Percentiles rank a stretch among this genome's conserved stretches.
phyloP scores from a whole-genome alignment of 192 early-diverging fungal genomes.

The Coemansia sp. region DNA sequence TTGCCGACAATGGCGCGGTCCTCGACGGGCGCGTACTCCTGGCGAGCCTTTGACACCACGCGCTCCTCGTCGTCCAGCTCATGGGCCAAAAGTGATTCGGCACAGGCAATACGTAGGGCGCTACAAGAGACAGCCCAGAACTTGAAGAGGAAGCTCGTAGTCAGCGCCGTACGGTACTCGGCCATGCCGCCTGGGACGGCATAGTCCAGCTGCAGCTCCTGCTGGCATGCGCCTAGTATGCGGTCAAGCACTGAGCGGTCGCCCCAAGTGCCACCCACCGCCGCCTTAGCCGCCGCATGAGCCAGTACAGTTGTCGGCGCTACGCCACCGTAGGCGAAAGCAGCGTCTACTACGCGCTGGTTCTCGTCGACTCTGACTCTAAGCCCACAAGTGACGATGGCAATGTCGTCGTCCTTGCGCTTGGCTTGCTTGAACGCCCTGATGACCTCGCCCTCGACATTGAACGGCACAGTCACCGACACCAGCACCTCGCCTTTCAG shows the following conservation, averaged over 20 bases:
- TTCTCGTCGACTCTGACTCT: constrained; percentile 57
- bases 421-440: constrained; percentile 86
- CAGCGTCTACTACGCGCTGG: constrained; percentile 59
- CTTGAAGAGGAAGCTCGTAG: constrained; percentile 64
- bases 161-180: constrained; percentile 66
- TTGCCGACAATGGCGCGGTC: constrained; percentile 62
- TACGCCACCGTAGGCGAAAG: constrained; percentile 84
- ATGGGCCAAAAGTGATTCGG: constrained; percentile 13
- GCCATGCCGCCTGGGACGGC: constrained; percentile 70
- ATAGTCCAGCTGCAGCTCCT: constrained; percentile 55
- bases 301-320: constrained; percentile 67
- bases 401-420: constrained; percentile 86
- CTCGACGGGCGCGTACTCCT: constrained; percentile 55
- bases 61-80: constrained; percentile 25
- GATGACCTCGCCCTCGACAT: constrained; percentile 60
- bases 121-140: constrained; percentile 62
- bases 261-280: constrained; percentile 64
- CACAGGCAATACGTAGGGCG: constrained; percentile 12
- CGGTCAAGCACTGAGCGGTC: constrained; percentile 49
- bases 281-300: constrained; percentile 38
- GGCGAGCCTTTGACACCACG: constrained; percentile 21
- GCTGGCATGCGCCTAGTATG: constrained; percentile 43
- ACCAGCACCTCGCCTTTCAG: constrained; percentile 65
- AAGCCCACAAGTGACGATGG: constrained; percentile 81
- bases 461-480: constrained; percentile 69